Evolutionary conservation across 331 rosid species (phyloP), one percentile per base, ranked within the genome.

Genomic region (Malus hybrid): DNA sequence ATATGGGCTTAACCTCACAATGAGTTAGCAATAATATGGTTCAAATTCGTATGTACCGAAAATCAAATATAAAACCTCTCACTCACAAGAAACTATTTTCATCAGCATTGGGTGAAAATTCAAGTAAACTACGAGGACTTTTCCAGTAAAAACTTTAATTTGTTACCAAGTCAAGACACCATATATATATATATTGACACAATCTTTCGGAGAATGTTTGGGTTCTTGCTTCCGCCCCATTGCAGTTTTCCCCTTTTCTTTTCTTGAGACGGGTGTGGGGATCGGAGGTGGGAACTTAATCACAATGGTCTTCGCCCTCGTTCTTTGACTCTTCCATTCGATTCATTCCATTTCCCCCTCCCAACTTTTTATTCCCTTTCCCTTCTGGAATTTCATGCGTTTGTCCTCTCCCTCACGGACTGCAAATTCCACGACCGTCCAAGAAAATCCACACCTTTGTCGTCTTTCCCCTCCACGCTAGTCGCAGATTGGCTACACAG

Each of bases 201-300:
- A 62, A 28, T 61, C 70, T 9, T 10, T 66, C 19, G 30, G 60
- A 6, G 20, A 44, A 44, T 16, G 53, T 39, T 58, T 15, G 77
- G 48, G 68, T 73, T 71, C 55, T 53, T 61, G 61, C 53, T 78
- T 78, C 74, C 66, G 19, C 68, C 57, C 62, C 34, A 13, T 78
- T 56, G 76, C 20, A 72, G 68, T 28, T 39, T 14, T 70, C 80
- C 75, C 13, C 53, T 56, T 28, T 14, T 70, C 70, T 72, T 55
- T 13, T 70, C 63, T 71, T 63, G 60, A 19, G 26, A 20, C 8
- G 12, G 62, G 28, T 8, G 62, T 56, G 63, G 29, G 29, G 34
- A 34, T 57, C 50, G 22, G 22, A 71, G 75, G 75, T 71, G 60
- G 69, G 77, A 61, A 73, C 68, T 65, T 26, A 50, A 5, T 42